Percentiles rank a stretch among this genome's conserved stretches.
Evolutionary conservation across 345 rosid species (phyloP).

Genomic region (Camelina hispida): DNA sequence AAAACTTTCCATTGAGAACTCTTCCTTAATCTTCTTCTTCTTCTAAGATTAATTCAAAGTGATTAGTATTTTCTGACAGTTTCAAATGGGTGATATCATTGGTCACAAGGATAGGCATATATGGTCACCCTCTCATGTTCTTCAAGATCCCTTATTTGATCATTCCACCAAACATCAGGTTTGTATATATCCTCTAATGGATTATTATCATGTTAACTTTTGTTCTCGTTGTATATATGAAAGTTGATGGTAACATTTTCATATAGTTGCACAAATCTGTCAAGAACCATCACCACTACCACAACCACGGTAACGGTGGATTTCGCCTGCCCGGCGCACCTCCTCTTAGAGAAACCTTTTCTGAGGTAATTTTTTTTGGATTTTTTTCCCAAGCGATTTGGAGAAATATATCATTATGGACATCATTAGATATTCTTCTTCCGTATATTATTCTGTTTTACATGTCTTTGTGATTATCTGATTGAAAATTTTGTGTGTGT

Average conservation of each 20-base stretch:
- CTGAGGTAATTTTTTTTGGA: slow-evolving; percentile 17
- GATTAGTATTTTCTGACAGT: background rate
- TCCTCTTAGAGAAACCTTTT: slow-evolving; percentile 19
- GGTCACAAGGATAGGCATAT: slow-evolving; percentile 56
- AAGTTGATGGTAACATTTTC: background rate
- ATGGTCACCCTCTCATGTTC: slow-evolving; percentile 59
- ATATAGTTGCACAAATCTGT: slow-evolving; percentile 14
- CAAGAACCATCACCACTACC: slow-evolving; percentile 18
- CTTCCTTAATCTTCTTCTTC: slow-evolving; percentile 24
- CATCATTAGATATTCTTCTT: background rate
- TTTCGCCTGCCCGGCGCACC: background rate
- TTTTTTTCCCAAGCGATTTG: background rate
- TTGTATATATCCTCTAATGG: slow-evolving; percentile 5
- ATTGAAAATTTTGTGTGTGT: background rate
- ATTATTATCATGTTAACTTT: background rate
- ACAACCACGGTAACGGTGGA: slow-evolving; percentile 2
- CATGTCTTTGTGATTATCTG: background rate
- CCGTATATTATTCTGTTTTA: background rate
- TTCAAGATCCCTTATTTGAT: slow-evolving; percentile 52
- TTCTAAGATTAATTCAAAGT: slow-evolving; percentile 21
- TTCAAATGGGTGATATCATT: slow-evolving; percentile 49
- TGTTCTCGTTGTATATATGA: background rate
- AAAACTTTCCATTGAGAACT: slow-evolving; percentile 12
- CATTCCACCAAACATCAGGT: slow-evolving; percentile 41
- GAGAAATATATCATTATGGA: background rate